A percentile compares a stretch with the other conserved stretches of the same genome.
Evolutionary conservation across 2,329 filamentous ascomycete species (phyloP).

Genomic region (Aaosphaeria pasadenensis): DNA sequence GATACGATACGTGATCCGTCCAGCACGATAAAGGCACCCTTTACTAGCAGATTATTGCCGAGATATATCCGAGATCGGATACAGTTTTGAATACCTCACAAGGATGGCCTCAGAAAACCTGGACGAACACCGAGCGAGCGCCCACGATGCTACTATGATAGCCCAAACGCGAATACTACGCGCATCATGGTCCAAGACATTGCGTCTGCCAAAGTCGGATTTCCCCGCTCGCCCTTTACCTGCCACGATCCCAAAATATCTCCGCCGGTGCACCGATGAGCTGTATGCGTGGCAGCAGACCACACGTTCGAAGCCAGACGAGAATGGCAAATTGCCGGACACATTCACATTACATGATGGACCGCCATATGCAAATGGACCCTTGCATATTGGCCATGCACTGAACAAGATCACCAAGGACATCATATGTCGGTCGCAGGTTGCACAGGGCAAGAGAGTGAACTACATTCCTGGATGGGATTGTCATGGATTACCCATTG

Average conservation of each 20-base stretch:
- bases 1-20: too few relatives aligned
- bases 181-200: conserved; percentile 44
- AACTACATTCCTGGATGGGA: conserved; percentile 93
- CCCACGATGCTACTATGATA: conserved; percentile 39
- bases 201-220: conserved; percentile 47
- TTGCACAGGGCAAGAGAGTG: conserved; percentile 73
- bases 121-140: not conserved
- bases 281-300: conserved; percentile 82
- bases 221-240: conserved; percentile 46
- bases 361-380: conserved; percentile 93
- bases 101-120: too few relatives aligned
- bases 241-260: conserved; percentile 47
- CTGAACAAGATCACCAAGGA: conserved; percentile 98
- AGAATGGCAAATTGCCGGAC: conserved; percentile 40
- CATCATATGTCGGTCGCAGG: conserved; percentile 77
- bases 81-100: too few relatives aligned
- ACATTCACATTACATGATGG: conserved; percentile 89
- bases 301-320: conserved; percentile 43
- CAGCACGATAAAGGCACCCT: too few relatives aligned
- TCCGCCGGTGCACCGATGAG: conserved; percentile 78
- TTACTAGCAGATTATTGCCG: too few relatives aligned
- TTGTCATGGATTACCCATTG: conserved; percentile 94
- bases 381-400: conserved; percentile 87
- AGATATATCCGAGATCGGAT: too few relatives aligned
- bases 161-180: conserved; percentile 34